Base-by-base conservation (phyloP, 345 rosid species). In the Lepidium africanum region DNA sequence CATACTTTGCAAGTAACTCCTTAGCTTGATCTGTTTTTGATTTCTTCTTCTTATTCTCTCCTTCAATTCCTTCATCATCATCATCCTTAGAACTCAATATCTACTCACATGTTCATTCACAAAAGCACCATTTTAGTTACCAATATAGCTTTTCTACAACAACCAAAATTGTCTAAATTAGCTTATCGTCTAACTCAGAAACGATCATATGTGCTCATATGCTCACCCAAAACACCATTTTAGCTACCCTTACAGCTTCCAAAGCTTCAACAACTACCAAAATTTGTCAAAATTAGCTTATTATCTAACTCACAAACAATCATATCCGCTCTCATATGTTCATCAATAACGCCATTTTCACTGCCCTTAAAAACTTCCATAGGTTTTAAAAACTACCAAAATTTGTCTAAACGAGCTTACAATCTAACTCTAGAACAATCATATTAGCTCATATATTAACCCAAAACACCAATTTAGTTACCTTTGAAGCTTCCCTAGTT, bases 1-100 rank as follows among this genome's bases (percentile, higher is more conserved):
- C 98, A 56, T 93, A 87, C 70, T 88, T 90, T 0, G 88, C 78
- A 9, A 87, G 82, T 23, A 90, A 82, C 71, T 93, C 96, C 57
- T 90, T 90, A 0, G 97, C 94, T 73, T 93, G 79, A 36, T 88
- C 91, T 35, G 90, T 84, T 48, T 80, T 88, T 7, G 96, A 83
- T 67, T 83, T 88, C 80, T 79, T 82, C 63, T 79, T 59, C 25
- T 71, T 82, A 17, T 76, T 79, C 37, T 75, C 82, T 67, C 79
- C 85, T 46, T 86, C 86, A 67, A 64, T 81, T 17, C 61, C 81
- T 56, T 78, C 87, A 4, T 59, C 63, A 45, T 87, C 88, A 4
- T 58, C 48, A 45, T 87, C 88, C 70, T 84, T 90, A 1, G 96
- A 84, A 65, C 84, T 85, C 60, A 93, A 81, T 80, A 89, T 86